A percentile compares a stretch with the other conserved stretches of the same genome.
These are phyloP conservation scores for Phytophthora niederhauseri DNA, from an alignment of 352 stramenopile genomes.

Conservation along the genomic window DNA sequence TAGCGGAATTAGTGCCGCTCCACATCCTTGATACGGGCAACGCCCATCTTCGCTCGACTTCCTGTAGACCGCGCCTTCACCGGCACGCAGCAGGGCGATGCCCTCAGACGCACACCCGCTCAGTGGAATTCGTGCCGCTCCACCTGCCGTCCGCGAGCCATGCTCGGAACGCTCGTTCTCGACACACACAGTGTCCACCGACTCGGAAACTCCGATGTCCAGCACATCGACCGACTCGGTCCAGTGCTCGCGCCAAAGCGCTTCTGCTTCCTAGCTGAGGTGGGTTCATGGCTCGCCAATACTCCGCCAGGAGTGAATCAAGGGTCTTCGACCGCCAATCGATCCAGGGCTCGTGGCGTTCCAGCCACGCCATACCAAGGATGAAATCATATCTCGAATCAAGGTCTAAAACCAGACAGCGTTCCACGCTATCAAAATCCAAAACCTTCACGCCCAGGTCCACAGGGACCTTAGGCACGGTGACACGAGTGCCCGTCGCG, in stretches of 20 bases:
- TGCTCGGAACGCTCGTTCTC: too few relatives aligned
- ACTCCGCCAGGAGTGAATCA: too few relatives aligned
- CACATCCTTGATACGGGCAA: background rate
- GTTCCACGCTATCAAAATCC: conserved; percentile 18
- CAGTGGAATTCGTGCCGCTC: too few relatives aligned
- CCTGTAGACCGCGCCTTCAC: too few relatives aligned
- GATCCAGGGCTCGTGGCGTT: too few relatives aligned
- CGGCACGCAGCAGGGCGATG: too few relatives aligned
- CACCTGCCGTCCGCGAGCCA: too few relatives aligned
- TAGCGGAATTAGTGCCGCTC: background rate
- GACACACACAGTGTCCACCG: too few relatives aligned
- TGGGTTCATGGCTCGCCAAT: too few relatives aligned
- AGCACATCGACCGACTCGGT: conserved; percentile 4
- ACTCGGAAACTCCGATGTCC: background rate
- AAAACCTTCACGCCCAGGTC: conserved; percentile 8
- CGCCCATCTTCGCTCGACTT: too few relatives aligned
- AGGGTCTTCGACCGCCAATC: conserved; percentile 9
- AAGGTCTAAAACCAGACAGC: conserved; percentile 17
- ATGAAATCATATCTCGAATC: conserved; percentile 27
- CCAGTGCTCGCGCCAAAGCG: conserved; percentile 8
- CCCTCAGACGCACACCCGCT: too few relatives aligned
- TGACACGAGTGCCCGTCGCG: conserved; percentile 6
- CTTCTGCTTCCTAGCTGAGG: background rate
- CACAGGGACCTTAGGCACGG: conserved; percentile 1
- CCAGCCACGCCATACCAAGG: background rate